These are phyloP conservation scores for Mortierella sp. DNA, from an alignment of 371 early-diverging fungal species.

Conservation along the genomic window DNA sequence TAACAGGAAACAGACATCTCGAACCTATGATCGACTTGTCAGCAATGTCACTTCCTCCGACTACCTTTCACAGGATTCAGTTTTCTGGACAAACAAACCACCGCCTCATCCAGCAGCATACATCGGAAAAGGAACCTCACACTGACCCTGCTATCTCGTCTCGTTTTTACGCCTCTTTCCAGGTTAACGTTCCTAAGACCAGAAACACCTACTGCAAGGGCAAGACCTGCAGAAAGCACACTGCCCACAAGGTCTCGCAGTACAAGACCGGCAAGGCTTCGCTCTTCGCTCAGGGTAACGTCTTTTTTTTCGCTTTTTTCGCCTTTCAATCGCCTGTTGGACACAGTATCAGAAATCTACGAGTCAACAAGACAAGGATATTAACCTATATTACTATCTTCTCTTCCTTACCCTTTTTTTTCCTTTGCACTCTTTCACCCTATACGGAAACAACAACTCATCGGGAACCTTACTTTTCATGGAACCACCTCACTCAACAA, in stretches of 20 bases:
- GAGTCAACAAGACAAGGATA: background rate
- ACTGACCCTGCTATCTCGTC: background rate
- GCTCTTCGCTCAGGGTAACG: conserved; percentile 94
- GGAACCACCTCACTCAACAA: background rate
- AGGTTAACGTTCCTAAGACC: conserved; percentile 65
- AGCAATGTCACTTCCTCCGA: background rate
- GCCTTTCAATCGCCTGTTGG: no score
- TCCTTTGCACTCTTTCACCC: background rate
- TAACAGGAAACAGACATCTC: background rate
- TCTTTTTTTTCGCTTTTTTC: background rate
- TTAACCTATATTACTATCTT: background rate
- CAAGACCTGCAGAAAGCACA: conserved; percentile 92
- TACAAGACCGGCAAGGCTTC: conserved; percentile 99
- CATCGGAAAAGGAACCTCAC: background rate
- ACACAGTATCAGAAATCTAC: background rate
- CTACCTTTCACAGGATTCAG: background rate
- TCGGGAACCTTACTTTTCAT: background rate
- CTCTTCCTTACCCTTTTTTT: background rate
- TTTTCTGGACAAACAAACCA: background rate
- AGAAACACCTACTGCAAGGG: conserved; percentile 92
- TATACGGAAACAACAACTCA: background rate
- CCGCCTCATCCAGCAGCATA: no score
- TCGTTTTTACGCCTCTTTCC: background rate
- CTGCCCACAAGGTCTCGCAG: conserved; percentile 98
- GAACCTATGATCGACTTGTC: background rate